These are phyloP conservation scores for Claviceps humidiphila DNA, from an alignment of 2,329 filamentous ascomycete species.

Conservation along the genomic window DNA sequence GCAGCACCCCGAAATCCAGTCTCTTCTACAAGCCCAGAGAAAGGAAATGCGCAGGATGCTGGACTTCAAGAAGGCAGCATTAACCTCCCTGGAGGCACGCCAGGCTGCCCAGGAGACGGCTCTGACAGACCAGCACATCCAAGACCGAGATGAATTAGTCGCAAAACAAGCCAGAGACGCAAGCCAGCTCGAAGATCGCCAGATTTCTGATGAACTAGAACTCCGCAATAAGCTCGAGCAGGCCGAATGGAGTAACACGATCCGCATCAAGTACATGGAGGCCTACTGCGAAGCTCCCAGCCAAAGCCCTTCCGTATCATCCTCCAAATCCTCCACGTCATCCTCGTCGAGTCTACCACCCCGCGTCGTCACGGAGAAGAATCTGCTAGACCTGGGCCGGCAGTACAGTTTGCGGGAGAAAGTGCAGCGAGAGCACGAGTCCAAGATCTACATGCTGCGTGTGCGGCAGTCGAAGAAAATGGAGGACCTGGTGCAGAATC, in stretches of 20 bases:
- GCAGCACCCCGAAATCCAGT: conserved; percentile 29
- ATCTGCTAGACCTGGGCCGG: conserved; percentile 44
- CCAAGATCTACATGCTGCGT: conserved; percentile 52
- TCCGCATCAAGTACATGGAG: conserved; percentile 52
- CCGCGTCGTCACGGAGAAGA: conserved; percentile 44
- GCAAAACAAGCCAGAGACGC: conserved; percentile 41
- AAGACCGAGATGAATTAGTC: conserved; percentile 37
- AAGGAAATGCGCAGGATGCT: conserved; percentile 40
- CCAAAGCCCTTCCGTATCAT: conserved; percentile 14
- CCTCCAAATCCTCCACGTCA: conserved; percentile 2
- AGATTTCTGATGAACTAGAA: conserved; percentile 50
- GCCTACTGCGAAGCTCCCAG: conserved; percentile 47
- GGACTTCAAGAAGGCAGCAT: conserved; percentile 33
- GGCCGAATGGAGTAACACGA: conserved; percentile 41
- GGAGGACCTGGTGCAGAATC: conserved; percentile 43
- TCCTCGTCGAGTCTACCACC: conserved; percentile 25
- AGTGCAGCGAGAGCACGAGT: conserved; percentile 44
- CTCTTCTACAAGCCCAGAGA: conserved; percentile 30
- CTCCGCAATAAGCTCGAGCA: conserved; percentile 40
- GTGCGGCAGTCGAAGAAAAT: conserved; percentile 49
- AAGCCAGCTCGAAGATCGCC: conserved; percentile 44
- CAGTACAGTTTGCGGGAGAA: conserved; percentile 48
- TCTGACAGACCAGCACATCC: conserved; percentile 33
- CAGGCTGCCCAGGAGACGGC: conserved; percentile 35
- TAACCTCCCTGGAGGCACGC: conserved; percentile 35